Conservation (phyloP, 805 yeast genomes). For the Blastobotrys attinorum region DNA sequence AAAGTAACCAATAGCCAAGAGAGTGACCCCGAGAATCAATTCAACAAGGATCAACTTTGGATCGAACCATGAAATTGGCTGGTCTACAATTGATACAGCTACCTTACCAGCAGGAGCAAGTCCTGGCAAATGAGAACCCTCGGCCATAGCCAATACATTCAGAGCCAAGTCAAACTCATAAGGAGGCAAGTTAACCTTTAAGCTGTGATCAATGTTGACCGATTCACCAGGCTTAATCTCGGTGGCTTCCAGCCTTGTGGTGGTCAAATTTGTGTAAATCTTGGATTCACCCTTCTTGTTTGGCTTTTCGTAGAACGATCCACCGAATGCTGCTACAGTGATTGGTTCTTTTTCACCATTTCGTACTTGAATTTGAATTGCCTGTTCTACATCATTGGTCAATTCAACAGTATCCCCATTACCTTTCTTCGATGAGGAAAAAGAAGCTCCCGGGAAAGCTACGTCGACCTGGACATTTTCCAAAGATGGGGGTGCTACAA, state of each 20-base stretch:
- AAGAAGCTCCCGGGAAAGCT: slow-evolving; percentile 5
- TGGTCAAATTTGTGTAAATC: slow-evolving; percentile 45
- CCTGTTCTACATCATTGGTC: slow-evolving; percentile 21
- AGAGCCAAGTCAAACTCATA: slow-evolving; percentile 44
- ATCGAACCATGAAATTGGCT: slow-evolving; percentile 59
- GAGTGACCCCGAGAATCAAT: slow-evolving; percentile 40
- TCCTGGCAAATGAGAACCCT: slow-evolving; percentile 17
- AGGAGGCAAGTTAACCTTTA: slow-evolving; percentile 52
- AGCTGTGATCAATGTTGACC: slow-evolving; percentile 46
- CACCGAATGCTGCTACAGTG: slow-evolving; percentile 19
- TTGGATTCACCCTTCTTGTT: slow-evolving; percentile 8
- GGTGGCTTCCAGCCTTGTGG: slow-evolving; percentile 54
- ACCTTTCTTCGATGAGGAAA: too few relatives aligned
- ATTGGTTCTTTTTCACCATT: slow-evolving; percentile 22
- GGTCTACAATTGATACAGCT: slow-evolving; percentile 46
- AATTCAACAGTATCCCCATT: slow-evolving; percentile 6
- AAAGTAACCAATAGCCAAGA: slow-evolving; percentile 44
- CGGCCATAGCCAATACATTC: slow-evolving; percentile 12
- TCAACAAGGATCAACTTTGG: slow-evolving; percentile 65
- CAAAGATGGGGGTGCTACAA: not conserved
- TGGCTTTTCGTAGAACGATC: slow-evolving; percentile 16
- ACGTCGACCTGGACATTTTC: not conserved
- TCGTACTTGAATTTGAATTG: slow-evolving; percentile 18
- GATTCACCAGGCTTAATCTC: slow-evolving; percentile 43
- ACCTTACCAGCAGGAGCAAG: slow-evolving; percentile 14